phyloP scores from a whole-genome alignment of 352 stramenopile genomes.

The Thraustotheca clavata region DNA sequence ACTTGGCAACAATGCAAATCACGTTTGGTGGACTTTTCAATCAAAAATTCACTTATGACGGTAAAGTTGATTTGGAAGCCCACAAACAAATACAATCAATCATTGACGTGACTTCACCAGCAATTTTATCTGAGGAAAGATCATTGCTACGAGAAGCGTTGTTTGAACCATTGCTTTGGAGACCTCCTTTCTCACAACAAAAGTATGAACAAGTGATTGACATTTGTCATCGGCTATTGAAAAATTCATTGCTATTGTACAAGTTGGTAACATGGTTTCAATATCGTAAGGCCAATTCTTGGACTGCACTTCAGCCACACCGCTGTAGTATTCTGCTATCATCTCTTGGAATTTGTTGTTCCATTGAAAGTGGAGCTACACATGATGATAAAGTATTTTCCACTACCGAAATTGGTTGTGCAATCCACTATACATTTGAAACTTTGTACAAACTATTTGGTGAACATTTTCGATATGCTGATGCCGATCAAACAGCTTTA shows the following conservation, averaged over 20 bases:
- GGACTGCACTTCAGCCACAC: neutral
- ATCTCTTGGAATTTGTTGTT: neutral
- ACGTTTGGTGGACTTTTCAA: conserved; percentile 60
- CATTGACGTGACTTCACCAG: conserved; percentile 47
- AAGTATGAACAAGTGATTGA: conserved; percentile 70
- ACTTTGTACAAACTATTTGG: conserved; percentile 67
- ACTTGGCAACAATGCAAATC: conserved; percentile 49
- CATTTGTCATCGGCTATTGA: conserved; percentile 49
- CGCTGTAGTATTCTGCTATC: neutral
- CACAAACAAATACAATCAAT: conserved; percentile 53
- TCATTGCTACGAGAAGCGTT: conserved; percentile 53
- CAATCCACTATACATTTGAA: conserved; percentile 55
- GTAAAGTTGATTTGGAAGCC: neutral
- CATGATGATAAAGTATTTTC: conserved; percentile 32
- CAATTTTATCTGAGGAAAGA: conserved; percentile 45
- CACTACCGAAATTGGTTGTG: conserved; percentile 38
- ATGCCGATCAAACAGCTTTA: conserved; percentile 68
- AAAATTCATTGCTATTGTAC: conserved; percentile 76
- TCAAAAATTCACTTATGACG: conserved; percentile 39
- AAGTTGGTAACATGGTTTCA: conserved; percentile 76
- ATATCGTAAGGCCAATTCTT: conserved; percentile 32
- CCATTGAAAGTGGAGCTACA: conserved; percentile 2
- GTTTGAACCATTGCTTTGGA: conserved; percentile 58
- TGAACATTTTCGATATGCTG: conserved; percentile 62
- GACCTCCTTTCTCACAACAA: conserved; percentile 52